These are phyloP conservation scores for Trichophyton equinum DNA, from an alignment of 2,329 filamentous ascomycete species.

Conservation along the genomic window DNA sequence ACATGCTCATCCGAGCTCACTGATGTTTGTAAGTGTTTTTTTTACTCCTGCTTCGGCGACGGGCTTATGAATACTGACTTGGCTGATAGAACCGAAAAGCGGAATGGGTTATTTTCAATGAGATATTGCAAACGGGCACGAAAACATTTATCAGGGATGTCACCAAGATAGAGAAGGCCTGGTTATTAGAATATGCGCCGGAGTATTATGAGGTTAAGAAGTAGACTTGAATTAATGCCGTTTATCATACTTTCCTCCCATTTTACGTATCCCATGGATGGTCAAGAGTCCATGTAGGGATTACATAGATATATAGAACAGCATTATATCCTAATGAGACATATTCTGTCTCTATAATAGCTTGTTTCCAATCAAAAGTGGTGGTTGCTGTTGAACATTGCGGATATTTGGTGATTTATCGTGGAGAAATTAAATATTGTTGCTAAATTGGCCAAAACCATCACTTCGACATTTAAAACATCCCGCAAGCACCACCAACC, in stretches of 20 bases:
- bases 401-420: not conserved
- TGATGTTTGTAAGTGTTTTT: conserved; percentile 59
- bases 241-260: not conserved
- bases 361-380: no score
- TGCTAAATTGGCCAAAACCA: no score
- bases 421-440: no score
- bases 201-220: conserved; percentile 58
- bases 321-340: no score
- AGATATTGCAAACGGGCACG: conserved; percentile 74
- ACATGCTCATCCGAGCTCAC: conserved; percentile 77
- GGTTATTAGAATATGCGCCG: conserved; percentile 78
- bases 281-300: no score
- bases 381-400: no score
- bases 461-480: not conserved
- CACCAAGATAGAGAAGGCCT: conserved; percentile 86
- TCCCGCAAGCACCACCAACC: not conserved
- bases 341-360: no score
- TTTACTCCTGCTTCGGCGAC: not conserved
- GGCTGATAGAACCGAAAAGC: conserved; percentile 62
- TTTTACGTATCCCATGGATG: not conserved
- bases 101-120: conserved; percentile 92
- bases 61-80: not conserved
- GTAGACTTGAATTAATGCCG: not conserved
- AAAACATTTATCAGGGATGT: conserved; percentile 88
- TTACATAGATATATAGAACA: no score